These are phyloP conservation scores for Sequoiadendron giganteum DNA, from an alignment of 75 land plant genomes.

Conservation along the genomic window DNA sequence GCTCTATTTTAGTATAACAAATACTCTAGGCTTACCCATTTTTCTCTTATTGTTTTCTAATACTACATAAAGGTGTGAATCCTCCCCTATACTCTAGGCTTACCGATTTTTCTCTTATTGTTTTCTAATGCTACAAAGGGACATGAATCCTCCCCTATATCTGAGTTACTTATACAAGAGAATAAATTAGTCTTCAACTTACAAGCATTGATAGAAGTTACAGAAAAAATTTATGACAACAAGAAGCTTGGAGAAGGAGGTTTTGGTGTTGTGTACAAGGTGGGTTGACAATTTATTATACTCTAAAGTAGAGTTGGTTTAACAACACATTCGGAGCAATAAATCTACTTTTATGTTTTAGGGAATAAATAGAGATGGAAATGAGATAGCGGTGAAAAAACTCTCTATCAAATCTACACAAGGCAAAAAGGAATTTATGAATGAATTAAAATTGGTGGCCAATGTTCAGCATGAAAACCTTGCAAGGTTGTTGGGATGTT, in stretches of 20 bases:
- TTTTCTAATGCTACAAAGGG: too few relatives aligned
- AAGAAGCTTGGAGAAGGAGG: constrained; percentile 18
- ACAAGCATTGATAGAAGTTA: not conserved
- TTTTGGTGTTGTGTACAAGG: constrained; percentile 18
- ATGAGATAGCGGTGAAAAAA: constrained; percentile 14
- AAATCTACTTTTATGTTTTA: not conserved
- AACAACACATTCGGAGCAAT: not conserved
- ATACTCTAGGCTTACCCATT: not conserved
- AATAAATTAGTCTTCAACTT: not conserved
- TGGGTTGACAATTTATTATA: not conserved
- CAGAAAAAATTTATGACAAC: not conserved
- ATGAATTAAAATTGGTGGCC: constrained; percentile 18
- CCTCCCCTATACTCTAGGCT: too few relatives aligned
- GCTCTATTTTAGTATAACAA: not conserved
- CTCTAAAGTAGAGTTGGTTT: not conserved
- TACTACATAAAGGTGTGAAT: not conserved
- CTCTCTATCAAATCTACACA: not conserved
- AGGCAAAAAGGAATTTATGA: constrained; percentile 16
- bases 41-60: not conserved
- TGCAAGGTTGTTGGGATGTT: constrained; percentile 16
- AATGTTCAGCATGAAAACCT: constrained; percentile 16
- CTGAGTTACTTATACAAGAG: not conserved
- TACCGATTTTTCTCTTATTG: too few relatives aligned
- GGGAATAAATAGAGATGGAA: constrained; percentile 12
- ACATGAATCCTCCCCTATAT: not conserved